Evolutionary conservation across 1,139 yeast genomes (phyloP).

Genomic region (Blastobotrys buckinghamii): DNA sequence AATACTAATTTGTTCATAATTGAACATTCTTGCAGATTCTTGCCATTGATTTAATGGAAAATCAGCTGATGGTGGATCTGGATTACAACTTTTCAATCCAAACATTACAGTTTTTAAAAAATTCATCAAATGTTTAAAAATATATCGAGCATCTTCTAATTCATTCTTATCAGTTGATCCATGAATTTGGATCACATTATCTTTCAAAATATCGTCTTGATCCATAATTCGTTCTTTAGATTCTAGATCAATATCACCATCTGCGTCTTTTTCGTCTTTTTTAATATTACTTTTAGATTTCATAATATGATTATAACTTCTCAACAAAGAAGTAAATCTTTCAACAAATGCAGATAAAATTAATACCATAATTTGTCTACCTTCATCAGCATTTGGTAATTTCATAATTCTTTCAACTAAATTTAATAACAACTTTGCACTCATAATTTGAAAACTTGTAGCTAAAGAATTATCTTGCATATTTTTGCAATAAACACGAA

Average conservation of each 20-base stretch:
- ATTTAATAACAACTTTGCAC: conserved; percentile 84
- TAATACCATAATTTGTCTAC: conserved; percentile 58
- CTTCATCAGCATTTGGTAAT: conserved; percentile 75
- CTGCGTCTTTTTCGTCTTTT: conserved; percentile 14
- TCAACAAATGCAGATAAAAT: conserved; percentile 86
- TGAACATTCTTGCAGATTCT: conserved; percentile 77
- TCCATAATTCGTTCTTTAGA: conserved; percentile 31
- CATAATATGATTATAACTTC: conserved; percentile 64
- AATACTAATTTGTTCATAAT: conserved; percentile 75
- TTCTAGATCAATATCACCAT: conserved; percentile 5
- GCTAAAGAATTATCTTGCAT: conserved; percentile 80
- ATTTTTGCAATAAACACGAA: conserved; percentile 72
- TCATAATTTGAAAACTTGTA: conserved; percentile 91
- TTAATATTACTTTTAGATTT: conserved; percentile 23
- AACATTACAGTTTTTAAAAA: conserved; percentile 86
- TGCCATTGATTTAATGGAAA: conserved; percentile 73
- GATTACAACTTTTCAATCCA: conserved; percentile 86
- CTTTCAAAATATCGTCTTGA: conserved; percentile 43
- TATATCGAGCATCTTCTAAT: conserved; percentile 78
- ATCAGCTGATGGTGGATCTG: conserved; percentile 64
- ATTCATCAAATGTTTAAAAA: conserved; percentile 84
- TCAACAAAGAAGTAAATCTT: conserved; percentile 68
- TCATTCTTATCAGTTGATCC: conserved; percentile 45
- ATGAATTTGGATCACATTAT: conserved; percentile 44
- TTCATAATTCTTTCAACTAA: conserved; percentile 85